Evolutionary conservation across 495 filamentous ascomycete genomes (phyloP), one percentile per base, ranked within the genome.

Genomic region (Cercophora newfieldiana): DNA sequence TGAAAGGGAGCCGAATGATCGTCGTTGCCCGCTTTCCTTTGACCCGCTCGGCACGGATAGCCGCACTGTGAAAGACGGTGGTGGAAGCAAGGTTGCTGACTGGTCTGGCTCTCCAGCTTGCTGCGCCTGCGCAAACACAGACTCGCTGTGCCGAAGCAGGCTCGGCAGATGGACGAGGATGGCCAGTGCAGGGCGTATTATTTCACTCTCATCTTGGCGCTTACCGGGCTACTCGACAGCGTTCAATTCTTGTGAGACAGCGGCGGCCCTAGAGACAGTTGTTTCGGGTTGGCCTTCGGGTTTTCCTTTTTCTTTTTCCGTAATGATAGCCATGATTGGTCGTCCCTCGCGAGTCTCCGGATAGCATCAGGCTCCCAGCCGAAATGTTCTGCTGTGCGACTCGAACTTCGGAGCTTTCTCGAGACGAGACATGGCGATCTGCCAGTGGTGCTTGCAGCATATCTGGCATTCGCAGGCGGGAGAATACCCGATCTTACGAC

Each of bases 351-450:
- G 61, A 63, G 50, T 29, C 50, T 47, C 49, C 50, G 61, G 61
- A 63, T 62, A 47, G 60, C 60, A 47, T 62, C 47, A 51, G 48
- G 49, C 61, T 63, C 49, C 24, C 28, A 63, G 61, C 61, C 61
- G 61, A 63, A 30, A 55, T 29, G 25, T 55, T 19, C 61, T 63
- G 61, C 14, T 37, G 61, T 63, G 50, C 49, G 54, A 63, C 61
- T 63, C 28, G 50, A 55, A 19, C 61, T 24, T 63, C 61, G 61
- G 61, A 63, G 61, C 28, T 63, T 63, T 63, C 61, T 63, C 49
- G 61, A 63, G 61, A 63, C 50, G 49, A 63, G 61, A 63, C 61
- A 63, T 31, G 49, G 50, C 50, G 61, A 63, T 63, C 61, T 63
- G 61, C 61, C 61, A 63, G 30, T 28, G 48, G 30, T 29, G 26